phyloP scores from a whole-genome alignment of 345 rosid species.

The Orychophragmus violaceus region DNA sequence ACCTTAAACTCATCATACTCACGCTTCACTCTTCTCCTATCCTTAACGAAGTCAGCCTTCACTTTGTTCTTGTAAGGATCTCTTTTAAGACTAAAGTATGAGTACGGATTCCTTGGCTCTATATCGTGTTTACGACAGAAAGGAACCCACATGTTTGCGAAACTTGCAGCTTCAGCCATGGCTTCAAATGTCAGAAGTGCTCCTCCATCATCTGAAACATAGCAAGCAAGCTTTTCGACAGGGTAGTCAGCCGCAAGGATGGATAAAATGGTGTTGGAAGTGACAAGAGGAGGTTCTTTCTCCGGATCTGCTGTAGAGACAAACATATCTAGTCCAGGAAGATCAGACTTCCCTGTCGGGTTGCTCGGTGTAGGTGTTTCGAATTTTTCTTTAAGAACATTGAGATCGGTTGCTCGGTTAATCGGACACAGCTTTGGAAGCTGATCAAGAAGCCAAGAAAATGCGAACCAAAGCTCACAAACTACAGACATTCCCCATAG shows the following conservation, averaged over 20 bases:
- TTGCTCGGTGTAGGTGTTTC: conserved; percentile 68
- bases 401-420: conserved; percentile 88
- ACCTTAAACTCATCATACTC: conserved; percentile 99
- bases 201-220: conserved; percentile 98
- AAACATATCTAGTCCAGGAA: conserved; percentile 86
- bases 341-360: conserved; percentile 92
- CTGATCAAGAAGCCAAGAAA: conserved; percentile 98
- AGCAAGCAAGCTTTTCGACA: conserved; percentile 94
- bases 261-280: conserved; percentile 92
- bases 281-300: conserved; percentile 98
- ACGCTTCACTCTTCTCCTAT: conserved; percentile 88
- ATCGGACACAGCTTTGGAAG: conserved; percentile 89
- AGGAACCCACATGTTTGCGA: conserved; percentile 91
- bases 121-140: conserved; percentile 90
- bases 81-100: conserved; percentile 85
- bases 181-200: conserved; percentile 96
- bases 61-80: conserved; percentile 99
- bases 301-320: conserved; percentile 99
- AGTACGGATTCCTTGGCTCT: conserved; percentile 94
- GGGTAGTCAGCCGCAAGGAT: conserved; percentile 93
- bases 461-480: conserved; percentile 94
- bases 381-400: conserved; percentile 86
- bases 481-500: conserved; percentile 99
- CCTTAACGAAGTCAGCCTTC: conserved; percentile 78
- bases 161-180: conserved; percentile 99